A percentile compares a stretch with the other conserved stretches of the same genome.
Conservation (phyloP, 2,329 filamentous ascomycete genomes). For the Cadophora sp. region DNA sequence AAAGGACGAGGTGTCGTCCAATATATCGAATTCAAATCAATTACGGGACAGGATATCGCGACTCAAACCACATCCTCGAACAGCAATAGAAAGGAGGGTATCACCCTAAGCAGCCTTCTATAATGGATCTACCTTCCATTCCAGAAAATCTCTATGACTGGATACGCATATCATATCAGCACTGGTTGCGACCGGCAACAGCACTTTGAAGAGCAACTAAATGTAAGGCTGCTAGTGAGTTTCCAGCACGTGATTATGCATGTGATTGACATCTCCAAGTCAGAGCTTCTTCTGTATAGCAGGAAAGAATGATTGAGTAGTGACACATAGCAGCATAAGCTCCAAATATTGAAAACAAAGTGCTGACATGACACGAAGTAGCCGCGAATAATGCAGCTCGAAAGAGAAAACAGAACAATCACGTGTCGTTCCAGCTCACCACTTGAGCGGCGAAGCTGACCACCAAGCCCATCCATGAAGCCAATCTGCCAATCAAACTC, state of each 20-base stretch:
- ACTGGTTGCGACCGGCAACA: constrained; percentile 3
- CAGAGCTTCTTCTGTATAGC: not conserved
- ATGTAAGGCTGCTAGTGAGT: not conserved
- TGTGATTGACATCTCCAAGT: not conserved
- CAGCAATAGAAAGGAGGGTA: no score
- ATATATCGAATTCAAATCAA: no score
- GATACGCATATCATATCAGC: not conserved
- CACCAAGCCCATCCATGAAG: not conserved
- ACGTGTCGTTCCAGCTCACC: not conserved
- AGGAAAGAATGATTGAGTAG: not conserved
- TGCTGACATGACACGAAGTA: constrained; percentile 5
- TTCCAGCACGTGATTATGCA: not conserved
- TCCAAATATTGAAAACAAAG: not conserved
- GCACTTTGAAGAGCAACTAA: not conserved
- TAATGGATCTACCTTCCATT: not conserved
- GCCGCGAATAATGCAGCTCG: not conserved
- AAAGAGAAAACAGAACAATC: not conserved
- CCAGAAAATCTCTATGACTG: not conserved
- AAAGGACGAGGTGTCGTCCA: no score
- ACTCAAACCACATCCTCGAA: no score
- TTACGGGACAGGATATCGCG: no score
- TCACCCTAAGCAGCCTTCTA: no score
- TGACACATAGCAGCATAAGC: not conserved
- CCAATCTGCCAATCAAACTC: not conserved
- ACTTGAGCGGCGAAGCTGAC: not conserved